Evolutionary conservation across 305 asterid genomes (phyloP).

Genomic region (Salvia sclarea): DNA sequence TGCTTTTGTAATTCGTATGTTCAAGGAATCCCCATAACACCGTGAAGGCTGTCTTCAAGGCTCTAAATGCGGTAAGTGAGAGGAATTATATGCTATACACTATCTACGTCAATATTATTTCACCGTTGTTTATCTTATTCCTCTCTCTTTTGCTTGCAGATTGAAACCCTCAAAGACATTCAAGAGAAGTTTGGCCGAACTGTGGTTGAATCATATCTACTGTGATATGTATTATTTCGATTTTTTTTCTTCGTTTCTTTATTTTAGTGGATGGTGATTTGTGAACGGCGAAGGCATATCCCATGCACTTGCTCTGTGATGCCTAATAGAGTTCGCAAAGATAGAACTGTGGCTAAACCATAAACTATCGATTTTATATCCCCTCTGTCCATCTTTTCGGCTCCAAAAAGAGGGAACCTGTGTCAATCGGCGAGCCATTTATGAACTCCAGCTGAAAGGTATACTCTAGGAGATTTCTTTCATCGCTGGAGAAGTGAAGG

Average conservation of each 20-base stretch:
- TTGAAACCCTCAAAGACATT: slow-evolving; percentile 87
- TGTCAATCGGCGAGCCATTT: too few species aligned
- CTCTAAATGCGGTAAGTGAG: slow-evolving; percentile 73
- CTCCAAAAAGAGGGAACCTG: too few species aligned
- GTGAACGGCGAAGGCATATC: too few species aligned
- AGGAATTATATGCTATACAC: slow-evolving; percentile 18
- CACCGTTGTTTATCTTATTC: slow-evolving; percentile 4
- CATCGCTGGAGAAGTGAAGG: too few species aligned
- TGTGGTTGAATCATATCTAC: slow-evolving; percentile 77
- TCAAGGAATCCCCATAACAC: slow-evolving; percentile 94
- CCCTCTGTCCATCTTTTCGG: too few species aligned
- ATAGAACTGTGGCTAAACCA: too few species aligned
- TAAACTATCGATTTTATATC: too few species aligned
- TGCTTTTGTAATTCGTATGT: slow-evolving; percentile 65
- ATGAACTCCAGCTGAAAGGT: too few species aligned
- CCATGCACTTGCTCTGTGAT: background rate
- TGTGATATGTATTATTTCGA: slow-evolving; percentile 43
- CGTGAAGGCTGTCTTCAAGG: slow-evolving; percentile 89
- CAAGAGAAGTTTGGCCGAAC: slow-evolving; percentile 90
- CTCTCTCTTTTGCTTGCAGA: slow-evolving; percentile 41
- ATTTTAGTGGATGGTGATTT: too few species aligned
- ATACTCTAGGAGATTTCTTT: too few species aligned
- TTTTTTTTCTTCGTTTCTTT: background rate
- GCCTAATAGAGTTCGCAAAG: too few species aligned
- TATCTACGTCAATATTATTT: slow-evolving; percentile 6